Conservation (phyloP, 106 monocot genomes). For the Xerophyta viscosa region DNA sequence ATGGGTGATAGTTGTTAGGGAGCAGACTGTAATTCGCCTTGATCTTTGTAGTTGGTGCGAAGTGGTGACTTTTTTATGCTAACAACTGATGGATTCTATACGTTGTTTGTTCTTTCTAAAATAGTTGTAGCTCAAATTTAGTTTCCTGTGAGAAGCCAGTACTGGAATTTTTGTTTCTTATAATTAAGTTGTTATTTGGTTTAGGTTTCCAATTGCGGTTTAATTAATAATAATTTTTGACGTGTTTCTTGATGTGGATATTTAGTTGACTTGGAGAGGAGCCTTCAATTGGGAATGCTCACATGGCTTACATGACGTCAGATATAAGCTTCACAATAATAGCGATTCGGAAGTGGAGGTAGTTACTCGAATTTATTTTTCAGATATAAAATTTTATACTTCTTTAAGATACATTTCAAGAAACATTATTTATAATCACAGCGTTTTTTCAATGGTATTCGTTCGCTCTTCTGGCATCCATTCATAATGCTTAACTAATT, state of each 20-base stretch:
- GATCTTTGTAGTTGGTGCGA: too few species aligned
- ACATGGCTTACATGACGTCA: slow-evolving; percentile 39
- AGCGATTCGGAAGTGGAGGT: slow-evolving; percentile 31
- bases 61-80: too few species aligned
- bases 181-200: background rate
- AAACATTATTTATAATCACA: background rate
- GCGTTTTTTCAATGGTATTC: background rate
- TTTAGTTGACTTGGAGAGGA: slow-evolving; percentile 42
- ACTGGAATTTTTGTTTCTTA: too few species aligned
- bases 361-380: background rate
- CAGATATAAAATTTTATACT: background rate
- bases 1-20: too few species aligned
- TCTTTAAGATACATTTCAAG: background rate
- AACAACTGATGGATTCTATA: too few species aligned
- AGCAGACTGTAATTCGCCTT: too few species aligned
- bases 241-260: slow-evolving; percentile 23
- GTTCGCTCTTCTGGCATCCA: too few species aligned
- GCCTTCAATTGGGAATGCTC: slow-evolving; percentile 12
- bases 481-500: background rate
- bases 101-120: too few species aligned
- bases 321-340: slow-evolving; percentile 33
- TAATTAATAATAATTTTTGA: background rate
- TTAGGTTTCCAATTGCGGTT: background rate
- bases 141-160: too few species aligned
- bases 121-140: too few species aligned